phyloP scores from a whole-genome alignment of 2,329 filamentous ascomycete genomes.

The Gremmenia infestans region DNA sequence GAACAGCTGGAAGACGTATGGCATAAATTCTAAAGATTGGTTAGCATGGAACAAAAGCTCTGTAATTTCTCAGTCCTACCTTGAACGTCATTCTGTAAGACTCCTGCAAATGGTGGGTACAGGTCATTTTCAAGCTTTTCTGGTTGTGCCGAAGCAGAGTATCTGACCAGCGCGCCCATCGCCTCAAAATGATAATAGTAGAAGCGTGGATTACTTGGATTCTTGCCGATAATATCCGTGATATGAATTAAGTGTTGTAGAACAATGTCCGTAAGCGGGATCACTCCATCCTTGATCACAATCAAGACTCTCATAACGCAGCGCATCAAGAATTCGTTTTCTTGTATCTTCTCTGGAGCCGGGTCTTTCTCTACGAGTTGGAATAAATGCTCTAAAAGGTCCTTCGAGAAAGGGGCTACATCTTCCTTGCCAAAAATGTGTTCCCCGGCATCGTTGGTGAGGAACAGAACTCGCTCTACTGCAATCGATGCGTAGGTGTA shows the following conservation, averaged over 20 bases:
- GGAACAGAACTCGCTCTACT: conserved; percentile 85
- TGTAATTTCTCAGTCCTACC: conserved; percentile 42
- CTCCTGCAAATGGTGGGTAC: conserved; percentile 75
- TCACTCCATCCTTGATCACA: conserved; percentile 79
- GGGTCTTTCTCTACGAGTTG: conserved; percentile 80
- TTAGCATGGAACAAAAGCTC: conserved; percentile 28
- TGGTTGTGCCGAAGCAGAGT: conserved; percentile 63
- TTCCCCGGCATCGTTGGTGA: conserved; percentile 69
- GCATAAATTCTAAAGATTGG: conserved; percentile 69
- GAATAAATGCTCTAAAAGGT: conserved; percentile 86
- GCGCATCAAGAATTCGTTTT: conserved; percentile 98
- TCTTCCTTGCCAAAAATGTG: conserved; percentile 75
- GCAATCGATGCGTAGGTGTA: conserved; percentile 97
- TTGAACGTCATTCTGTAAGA: conserved; percentile 77
- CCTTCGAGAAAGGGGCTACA: conserved; percentile 77
- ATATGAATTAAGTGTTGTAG: conserved; percentile 81
- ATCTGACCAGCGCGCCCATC: conserved; percentile 79
- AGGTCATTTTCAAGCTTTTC: conserved; percentile 73
- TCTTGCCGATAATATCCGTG: conserved; percentile 85
- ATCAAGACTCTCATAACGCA: conserved; percentile 97
- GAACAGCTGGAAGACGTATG: conserved; percentile 94
- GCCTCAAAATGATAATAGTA: conserved; percentile 99
- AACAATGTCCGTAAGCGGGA: conserved; percentile 70
- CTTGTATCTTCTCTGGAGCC: conserved; percentile 87
- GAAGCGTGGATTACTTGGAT: conserved; percentile 95